A percentile compares a stretch with the other conserved stretches of the same genome.
Evolutionary conservation across 2,329 filamentous ascomycete genomes (phyloP).

Genomic region (Cladophialophora psammophila): DNA sequence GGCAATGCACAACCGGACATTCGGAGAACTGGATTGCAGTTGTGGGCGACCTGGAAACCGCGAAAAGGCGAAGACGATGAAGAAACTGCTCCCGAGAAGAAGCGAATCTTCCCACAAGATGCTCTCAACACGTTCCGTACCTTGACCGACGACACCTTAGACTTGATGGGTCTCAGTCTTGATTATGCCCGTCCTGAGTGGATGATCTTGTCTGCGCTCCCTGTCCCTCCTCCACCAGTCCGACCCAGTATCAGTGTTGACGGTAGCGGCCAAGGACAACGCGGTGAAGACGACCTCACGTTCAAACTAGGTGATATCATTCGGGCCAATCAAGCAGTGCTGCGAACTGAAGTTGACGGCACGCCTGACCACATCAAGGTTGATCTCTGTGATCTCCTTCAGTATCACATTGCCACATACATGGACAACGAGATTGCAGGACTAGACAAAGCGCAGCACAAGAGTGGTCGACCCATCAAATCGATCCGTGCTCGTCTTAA

Average conservation of each 20-base stretch:
- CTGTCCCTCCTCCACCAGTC: slow-evolving; percentile 93
- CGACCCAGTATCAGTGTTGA: slow-evolving; percentile 97
- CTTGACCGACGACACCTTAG: slow-evolving; percentile 81
- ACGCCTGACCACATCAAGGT: slow-evolving; percentile 88
- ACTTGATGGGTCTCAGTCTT: slow-evolving; percentile 87
- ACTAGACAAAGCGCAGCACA: slow-evolving; percentile 91
- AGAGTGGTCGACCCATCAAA: slow-evolving; percentile 95
- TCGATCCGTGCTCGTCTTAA: slow-evolving; percentile 96
- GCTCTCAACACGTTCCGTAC: slow-evolving; percentile 86
- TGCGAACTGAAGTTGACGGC: slow-evolving; percentile 87
- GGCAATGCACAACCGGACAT: slow-evolving; percentile 90
- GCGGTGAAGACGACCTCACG: slow-evolving; percentile 98
- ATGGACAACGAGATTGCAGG: slow-evolving; percentile 99
- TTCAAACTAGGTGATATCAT: slow-evolving; percentile 99
- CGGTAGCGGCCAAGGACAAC: slow-evolving; percentile 87
- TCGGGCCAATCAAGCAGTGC: slow-evolving; percentile 93
- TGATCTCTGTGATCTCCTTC: slow-evolving; percentile 89
- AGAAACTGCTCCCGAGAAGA: slow-evolving; percentile 76
- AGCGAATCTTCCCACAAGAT: slow-evolving; percentile 80
- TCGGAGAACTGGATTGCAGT: slow-evolving; percentile 82
- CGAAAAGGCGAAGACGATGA: slow-evolving; percentile 76
- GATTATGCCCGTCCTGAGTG: slow-evolving; percentile 97
- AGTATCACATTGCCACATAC: slow-evolving; percentile 98
- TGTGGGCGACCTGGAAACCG: slow-evolving; percentile 77
- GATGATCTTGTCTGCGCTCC: slow-evolving; percentile 96